Percentiles rank a stretch among this genome's conserved stretches.
Evolutionary conservation across 2,329 filamentous ascomycete genomes (phyloP).

Genomic region (Cladosporium sp.): DNA sequence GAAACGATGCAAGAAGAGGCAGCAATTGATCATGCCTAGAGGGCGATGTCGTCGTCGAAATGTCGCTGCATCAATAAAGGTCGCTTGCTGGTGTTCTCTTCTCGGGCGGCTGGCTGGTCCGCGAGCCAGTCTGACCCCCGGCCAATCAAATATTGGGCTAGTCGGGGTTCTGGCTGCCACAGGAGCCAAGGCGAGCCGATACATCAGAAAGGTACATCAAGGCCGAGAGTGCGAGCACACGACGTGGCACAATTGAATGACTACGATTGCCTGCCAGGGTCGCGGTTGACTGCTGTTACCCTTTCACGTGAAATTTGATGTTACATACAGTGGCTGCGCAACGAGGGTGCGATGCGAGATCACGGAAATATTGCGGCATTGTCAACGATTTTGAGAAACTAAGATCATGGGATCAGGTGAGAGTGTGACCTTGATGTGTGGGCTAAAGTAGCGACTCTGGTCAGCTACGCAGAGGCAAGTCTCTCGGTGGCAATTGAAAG

Average conservation of each 20-base stretch:
- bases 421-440: background rate
- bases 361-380: slow-evolving; percentile 13
- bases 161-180: background rate
- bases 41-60: slow-evolving; percentile 10
- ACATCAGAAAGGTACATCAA: slow-evolving; percentile 6
- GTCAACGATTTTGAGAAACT: background rate
- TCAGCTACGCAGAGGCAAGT: no score
- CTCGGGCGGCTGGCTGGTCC: slow-evolving; percentile 2
- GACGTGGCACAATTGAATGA: background rate
- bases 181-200: background rate
- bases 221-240: background rate
- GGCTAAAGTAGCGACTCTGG: background rate
- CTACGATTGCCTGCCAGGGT: background rate
- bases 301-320: background rate
- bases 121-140: background rate
- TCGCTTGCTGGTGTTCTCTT: slow-evolving; percentile 10
- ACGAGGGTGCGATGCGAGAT: background rate
- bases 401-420: background rate
- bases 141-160: slow-evolving; percentile 4
- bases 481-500: no score
- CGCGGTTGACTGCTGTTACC: background rate
- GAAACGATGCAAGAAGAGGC: slow-evolving; percentile 5
- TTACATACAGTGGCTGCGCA: no score
- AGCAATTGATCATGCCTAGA: slow-evolving; percentile 7
- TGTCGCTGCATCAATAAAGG: slow-evolving; percentile 11